Evolutionary conservation across 1,284 basidiomycete genomes (phyloP), one percentile per base, ranked within the genome.

Genomic region (Cryptococcus sp.): DNA sequence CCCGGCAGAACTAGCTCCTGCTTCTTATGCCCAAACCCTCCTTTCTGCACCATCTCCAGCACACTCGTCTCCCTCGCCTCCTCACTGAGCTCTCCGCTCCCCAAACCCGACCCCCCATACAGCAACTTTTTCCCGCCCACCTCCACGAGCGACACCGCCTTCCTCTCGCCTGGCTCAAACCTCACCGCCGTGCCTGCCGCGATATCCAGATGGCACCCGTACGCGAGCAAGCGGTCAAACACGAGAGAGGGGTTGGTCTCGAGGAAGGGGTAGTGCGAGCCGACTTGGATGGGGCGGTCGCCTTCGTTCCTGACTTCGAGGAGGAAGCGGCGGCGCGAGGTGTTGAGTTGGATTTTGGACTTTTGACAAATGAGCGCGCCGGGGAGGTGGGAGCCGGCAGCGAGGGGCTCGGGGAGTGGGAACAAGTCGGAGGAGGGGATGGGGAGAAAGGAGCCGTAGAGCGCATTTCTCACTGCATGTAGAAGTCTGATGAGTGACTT

Each of bases 371-470:
- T 82, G 50, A 95, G 77, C 0, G 88, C 87, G 1, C 91, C 91
- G 0, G 91, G 87, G 0, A 83, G 78, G 40, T 81, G 82, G 12
- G 82, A 81, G n/a, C 73, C 76, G 0, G 78, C 66, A 7, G 80
- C 70, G 7, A 50, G 35, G 6, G 52, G 47, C 39, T 84, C 78
- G 20, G 80, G 69, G 11, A 80, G 64, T 0, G 87, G 83, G 78
- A 95, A 95, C 0, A 81, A 61, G 62, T 84, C 80, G 13, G 82
- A 72, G 0, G 83, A 76, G 0, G 93, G 95, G 4, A 88, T 75
- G 1, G 95, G 93, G 0, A 97, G 80, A 79, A 96, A 97, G 0
- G 91, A 94, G 9, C 92, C 92, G 66, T 94, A 94, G 12, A 99
- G 81, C 0, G 95, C 94, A 3, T 86, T 83, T 5, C 79, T 78